Conservation (phyloP, 78 protist genomes). For the Dictyostelium discoideum region dicty_2.7 NC_007091.3:1672501-1673000, state of each 20-base stretch:
- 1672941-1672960: neutral
- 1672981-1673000: neutral
- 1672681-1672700: neutral
- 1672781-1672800: conserved; percentile 46
- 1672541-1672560: conserved; percentile 7
- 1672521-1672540: conserved; percentile 24
- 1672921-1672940: neutral
- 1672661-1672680: neutral
- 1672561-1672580: conserved; percentile 44
- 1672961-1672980: conserved; percentile 20
- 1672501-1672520: neutral
- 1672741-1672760: conserved; percentile 17
- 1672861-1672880: conserved; percentile 46
- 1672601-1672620: conserved; percentile 38
- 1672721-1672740: conserved; percentile 3
- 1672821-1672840: conserved; percentile 27
- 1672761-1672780: conserved; percentile 9
- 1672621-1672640: conserved; percentile 27
- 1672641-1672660: conserved; percentile 30
- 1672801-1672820: conserved; percentile 58
- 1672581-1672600: neutral
- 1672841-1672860: conserved; percentile 51
- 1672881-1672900: conserved; percentile 24
- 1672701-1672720: neutral
- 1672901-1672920: conserved; percentile 5